Evolutionary conservation across 345 rosid species (phyloP), one percentile per base, ranked within the genome.

Genomic region (Stellera chamaejasme): DNA sequence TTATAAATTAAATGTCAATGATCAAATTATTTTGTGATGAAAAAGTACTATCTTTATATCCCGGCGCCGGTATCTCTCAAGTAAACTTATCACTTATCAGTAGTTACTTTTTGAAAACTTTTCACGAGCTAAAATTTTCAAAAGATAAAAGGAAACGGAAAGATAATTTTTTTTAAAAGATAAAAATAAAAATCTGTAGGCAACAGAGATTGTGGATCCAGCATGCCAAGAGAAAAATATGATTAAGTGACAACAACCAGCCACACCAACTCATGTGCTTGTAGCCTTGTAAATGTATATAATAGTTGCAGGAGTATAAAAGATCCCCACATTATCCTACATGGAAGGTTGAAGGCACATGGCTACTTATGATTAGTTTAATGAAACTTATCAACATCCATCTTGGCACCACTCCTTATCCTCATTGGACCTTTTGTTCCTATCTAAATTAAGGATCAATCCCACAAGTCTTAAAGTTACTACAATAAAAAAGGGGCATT

Each of bases 171-270:
- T 19, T 19, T n/a, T n/a, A n/a, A 19, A 19, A 19, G 23, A 19
- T 19, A 36, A 58, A 50, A 27, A 26, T 15, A 45, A n/a, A 32
- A 50, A 61, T 45, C 26, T 10, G 0, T 5, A 13, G 9, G 3
- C 39, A 50, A 61, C 44, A 61, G 66, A 41, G 63, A 26, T 8
- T 48, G 65, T 59, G 69, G 62, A 64, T 64, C 69, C 69, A 64
- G 61, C 73, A 59, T 55, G 66, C 65, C 0, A 64, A 16, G 57
- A 16, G 57, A 53, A 64, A 69, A 64, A 68, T 52, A 48, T 32
- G 7, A 32, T n/a, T 6, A 51, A 32, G 60, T 41, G 55, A 48
- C 66, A 54, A 60, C n/a, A n/a, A 50, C 56, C 39, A 32, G 9
- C 39, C 39, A 32, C 39, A 53, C 52, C 14, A 48, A 51, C n/a